Evolutionary conservation across 2,329 filamentous ascomycete species (phyloP).

Genomic region (Dothideomycetidae sp.): DNA sequence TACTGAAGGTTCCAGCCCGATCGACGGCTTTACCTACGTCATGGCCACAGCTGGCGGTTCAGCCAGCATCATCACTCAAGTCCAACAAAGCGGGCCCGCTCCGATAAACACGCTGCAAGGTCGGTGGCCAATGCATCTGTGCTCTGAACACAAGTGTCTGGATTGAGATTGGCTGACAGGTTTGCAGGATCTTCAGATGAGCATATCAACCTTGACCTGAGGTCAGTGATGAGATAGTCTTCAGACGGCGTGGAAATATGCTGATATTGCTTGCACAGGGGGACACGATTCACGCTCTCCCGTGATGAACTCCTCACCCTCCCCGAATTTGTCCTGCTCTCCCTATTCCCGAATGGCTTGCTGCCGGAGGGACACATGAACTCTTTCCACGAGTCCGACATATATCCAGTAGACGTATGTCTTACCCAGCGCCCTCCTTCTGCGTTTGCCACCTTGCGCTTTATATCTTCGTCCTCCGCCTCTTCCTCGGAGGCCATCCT

Average conservation of each 20-base stretch:
- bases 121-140: conserved; percentile 24
- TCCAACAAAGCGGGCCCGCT: conserved; percentile 76
- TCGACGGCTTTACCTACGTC: conserved; percentile 85
- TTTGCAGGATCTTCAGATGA: conserved; percentile 82
- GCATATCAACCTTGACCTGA: conserved; percentile 84
- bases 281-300: conserved; percentile 83
- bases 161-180: conserved; percentile 9
- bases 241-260: too few relatives aligned
- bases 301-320: conserved; percentile 89
- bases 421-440: conserved; percentile 13
- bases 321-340: conserved; percentile 91
- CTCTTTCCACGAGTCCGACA: conserved; percentile 79
- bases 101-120: conserved; percentile 82
- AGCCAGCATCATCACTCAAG: conserved; percentile 97
- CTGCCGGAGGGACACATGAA: conserved; percentile 95
- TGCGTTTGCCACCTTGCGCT: conserved; percentile 9
- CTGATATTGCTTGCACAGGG: conserved; percentile 39
- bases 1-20: conserved; percentile 83
- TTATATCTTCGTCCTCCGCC: conserved; percentile 19
- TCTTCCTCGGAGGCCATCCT: conserved; percentile 26
- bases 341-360: conserved; percentile 96
- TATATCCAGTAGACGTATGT: conserved; percentile 94
- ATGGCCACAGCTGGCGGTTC: conserved; percentile 97
- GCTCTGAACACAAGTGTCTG: too few relatives aligned
- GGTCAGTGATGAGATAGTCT: conserved; percentile 53